phyloP scores from a whole-genome alignment of 1,284 basidiomycete genomes.

The Fomitopsis palustris region DNA sequence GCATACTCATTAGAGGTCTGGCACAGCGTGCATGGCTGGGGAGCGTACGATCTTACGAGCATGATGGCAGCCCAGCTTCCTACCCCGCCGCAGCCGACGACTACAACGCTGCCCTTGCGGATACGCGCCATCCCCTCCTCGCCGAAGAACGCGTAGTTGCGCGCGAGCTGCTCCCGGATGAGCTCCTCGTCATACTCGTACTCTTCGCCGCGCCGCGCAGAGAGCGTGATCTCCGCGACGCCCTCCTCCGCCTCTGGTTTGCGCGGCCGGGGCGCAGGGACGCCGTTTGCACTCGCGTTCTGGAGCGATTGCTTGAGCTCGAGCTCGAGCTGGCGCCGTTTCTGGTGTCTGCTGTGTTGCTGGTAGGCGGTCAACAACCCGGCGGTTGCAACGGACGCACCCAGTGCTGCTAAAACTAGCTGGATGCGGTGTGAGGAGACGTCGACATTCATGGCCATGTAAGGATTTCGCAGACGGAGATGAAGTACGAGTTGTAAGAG shows the following conservation, averaged over 20 bases:
- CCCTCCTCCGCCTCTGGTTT: slow-evolving; percentile 3
- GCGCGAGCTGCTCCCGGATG: slow-evolving; percentile 82
- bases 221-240: slow-evolving; percentile 7
- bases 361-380: slow-evolving; percentile 55
- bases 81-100: slow-evolving; percentile 96
- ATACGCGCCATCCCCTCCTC: slow-evolving; percentile 86
- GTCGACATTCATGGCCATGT: slow-evolving; percentile 22
- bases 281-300: slow-evolving; percentile 20
- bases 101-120: slow-evolving; percentile 74
- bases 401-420: slow-evolving; percentile 57
- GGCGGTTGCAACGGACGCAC: slow-evolving; percentile 60
- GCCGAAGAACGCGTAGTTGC: slow-evolving; percentile 95
- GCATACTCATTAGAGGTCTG: not conserved
- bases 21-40: not conserved
- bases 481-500: not conserved
- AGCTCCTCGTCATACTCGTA: slow-evolving; percentile 69
- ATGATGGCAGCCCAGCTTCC: slow-evolving; percentile 95
- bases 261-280: not conserved
- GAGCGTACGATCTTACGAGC: slow-evolving; percentile 80
- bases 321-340: slow-evolving; percentile 51
- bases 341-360: slow-evolving; percentile 41
- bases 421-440: slow-evolving; percentile 46
- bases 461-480: not conserved
- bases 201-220: slow-evolving; percentile 4
- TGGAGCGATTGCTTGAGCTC: slow-evolving; percentile 54